Conservation (phyloP, 1,284 basidiomycete genomes). For the Apiotrichum gamsii region DNA sequence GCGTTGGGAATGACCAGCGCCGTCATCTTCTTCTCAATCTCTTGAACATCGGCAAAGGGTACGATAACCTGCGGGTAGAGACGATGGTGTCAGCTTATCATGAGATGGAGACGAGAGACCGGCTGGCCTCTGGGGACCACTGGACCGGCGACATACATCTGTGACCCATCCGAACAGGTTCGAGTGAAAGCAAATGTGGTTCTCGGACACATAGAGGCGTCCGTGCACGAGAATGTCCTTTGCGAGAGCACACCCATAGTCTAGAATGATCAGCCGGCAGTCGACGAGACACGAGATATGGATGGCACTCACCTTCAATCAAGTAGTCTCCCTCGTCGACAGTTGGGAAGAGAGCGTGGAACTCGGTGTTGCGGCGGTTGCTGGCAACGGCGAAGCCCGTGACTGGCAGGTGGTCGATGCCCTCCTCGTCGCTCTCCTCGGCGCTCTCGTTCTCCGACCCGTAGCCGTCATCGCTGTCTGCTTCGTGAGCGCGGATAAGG, state of each 20-base stretch:
- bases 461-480: conserved; percentile 23
- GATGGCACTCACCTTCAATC: conserved; percentile 70
- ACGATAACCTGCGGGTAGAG: conserved; percentile 69
- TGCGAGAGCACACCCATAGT: conserved; percentile 94
- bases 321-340: conserved; percentile 95
- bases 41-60: conserved; percentile 81
- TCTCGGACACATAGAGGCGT: conserved; percentile 92
- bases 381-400: conserved; percentile 96
- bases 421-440: conserved; percentile 49
- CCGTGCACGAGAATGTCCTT: conserved; percentile 96
- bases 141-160: conserved; percentile 67
- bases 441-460: conserved; percentile 52
- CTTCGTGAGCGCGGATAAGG: conserved; percentile 16
- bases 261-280: conserved; percentile 51
- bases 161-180: conserved; percentile 99
- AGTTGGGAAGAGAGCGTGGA: conserved; percentile 82
- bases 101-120: conserved; percentile 1
- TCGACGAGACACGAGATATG: no score
- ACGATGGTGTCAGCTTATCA: conserved; percentile 4
- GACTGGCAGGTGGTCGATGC: conserved; percentile 57
- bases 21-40: conserved; percentile 96
- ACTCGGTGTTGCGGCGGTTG: conserved; percentile 89
- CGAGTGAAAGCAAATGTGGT: conserved; percentile 96
- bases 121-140: no score
- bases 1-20: conserved; percentile 98